Base-by-base conservation (phyloP, 2,329 filamentous ascomycete species). In the Fonsecaea pedrosoi region DNA sequence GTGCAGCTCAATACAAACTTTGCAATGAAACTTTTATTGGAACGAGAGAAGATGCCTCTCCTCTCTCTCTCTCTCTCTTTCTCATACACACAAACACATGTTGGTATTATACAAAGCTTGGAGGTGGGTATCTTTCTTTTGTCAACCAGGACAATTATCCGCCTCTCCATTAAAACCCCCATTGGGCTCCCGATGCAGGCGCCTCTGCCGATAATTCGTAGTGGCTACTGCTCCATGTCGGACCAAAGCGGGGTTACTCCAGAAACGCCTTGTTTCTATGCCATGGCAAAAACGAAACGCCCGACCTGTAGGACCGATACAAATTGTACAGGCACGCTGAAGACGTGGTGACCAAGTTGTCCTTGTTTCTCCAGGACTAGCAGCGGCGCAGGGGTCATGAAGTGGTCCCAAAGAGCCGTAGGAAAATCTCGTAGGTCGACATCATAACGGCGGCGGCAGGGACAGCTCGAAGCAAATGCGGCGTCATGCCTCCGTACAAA, bases 391-490 rank as follows among this genome's bases (percentile, higher is more conserved):
- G 45, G 15, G 5, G 21, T 50, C 18, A 48, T 12, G 45, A 50
- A 25, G 45, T 50, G 3, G 45, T 50, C 18, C 45, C 45, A 12
- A 50, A 50, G 45, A 50, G n/a, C 18, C 45, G 45, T 10, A 50
- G 12, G 45, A 50, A 50, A 50, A 50, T 50, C 45, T 50, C 45
- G 18, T 50, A 50, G 45, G 45, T 50, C 18, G 45, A 50, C 45
- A 50, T 50, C 91, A 96, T 97, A 78, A 98, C 96, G 72, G 92
- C 93, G 7, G 94, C 93, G 73, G 91, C 95, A 1, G 94, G 94
- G 5, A 97, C 94, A 6, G 94, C 94, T 69, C 94, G 86, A 79
- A 97, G 87, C 74, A 98, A 87, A 77, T 98, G 94, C 55, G 94
- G 93, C 13, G 94, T 96, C 74, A 98, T 83, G 18, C 94, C 94